Base-by-base conservation (phyloP, 768 basidiomycete genomes). In the Pulveroboletus frians region DNA sequence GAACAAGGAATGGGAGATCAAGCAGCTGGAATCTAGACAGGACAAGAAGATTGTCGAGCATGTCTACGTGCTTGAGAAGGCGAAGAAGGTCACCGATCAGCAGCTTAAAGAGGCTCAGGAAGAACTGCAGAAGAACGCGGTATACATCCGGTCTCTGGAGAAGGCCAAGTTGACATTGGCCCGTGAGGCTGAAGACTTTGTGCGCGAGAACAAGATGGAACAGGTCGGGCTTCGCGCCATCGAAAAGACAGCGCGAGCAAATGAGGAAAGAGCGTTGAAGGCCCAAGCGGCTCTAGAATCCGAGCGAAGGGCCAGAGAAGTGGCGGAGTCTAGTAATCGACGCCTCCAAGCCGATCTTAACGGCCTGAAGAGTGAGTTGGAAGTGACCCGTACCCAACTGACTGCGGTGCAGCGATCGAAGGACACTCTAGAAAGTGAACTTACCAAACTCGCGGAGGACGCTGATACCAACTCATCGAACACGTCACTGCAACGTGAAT, bases 31-130 rank as follows among this genome's bases (percentile, higher is more conserved):
- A 45, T 85, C 88, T 3, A 83, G 79, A 62, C 88, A 96, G 62
- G 92, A 97, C 73, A 97, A 94, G 73, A 96, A 90, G n/a, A 94
- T 96, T 51, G 93, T 98, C 38, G 94, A 98, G 67, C 95, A 98
- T 61, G 91, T 96, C 21, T 85, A 98, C 64, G 95, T 97, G 26
- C 76, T 95, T 10, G 93, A 97, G 65, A 90, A 94, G 64, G 95
- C 95, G 14, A 98, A 97, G 68, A 84, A 84, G 31, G 84, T 95
- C 49, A 94, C 95, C 1, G 95, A 98, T 64, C 81, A 87, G 34
- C 91, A 96, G 62, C 80, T 97, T 14, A 80, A 75, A 17, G 88
- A 90, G 2, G 87, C 92, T 0, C 84, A 88, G 48, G 67, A 75
- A 17, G 92, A 95, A 64, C 68, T 95, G 29, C 76, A 84, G 65